Conservation (phyloP, 257 asterid genomes). For the Euphrasia confusa region DNA sequence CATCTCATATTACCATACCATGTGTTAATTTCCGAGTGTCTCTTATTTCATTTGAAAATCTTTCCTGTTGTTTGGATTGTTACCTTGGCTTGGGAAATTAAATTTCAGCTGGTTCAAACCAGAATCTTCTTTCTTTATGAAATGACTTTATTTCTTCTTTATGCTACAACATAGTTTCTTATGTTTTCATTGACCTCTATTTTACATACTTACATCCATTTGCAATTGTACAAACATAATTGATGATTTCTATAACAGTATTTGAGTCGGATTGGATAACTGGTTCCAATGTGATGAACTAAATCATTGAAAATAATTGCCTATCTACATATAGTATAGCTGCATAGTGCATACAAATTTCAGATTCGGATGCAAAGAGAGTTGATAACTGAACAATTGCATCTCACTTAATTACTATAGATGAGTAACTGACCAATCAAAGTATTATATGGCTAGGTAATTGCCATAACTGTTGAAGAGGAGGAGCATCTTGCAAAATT, state of each 20-base stretch:
- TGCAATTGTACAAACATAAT: constrained; percentile 9
- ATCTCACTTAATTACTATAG: constrained; percentile 10
- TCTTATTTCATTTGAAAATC: constrained; percentile 8
- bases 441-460: constrained; percentile 39
- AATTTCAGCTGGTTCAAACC: constrained; percentile 15
- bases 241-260: constrained; percentile 8
- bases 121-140: constrained; percentile 5
- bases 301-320: constrained; percentile 4
- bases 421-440: constrained; percentile 28
- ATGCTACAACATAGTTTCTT: constrained; percentile 5
- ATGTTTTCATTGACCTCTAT: constrained; percentile 5
- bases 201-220: neutral
- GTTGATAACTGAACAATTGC: neutral
- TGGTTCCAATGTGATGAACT: constrained; percentile 2
- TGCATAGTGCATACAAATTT: neutral
- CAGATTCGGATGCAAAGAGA: neutral
- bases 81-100: neutral
- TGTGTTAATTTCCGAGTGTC: neutral
- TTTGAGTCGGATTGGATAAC: constrained; percentile 15
- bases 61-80: constrained; percentile 14
- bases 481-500: constrained; percentile 72
- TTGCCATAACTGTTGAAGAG: constrained; percentile 88
- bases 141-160: constrained; percentile 13
- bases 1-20: too few relatives aligned
- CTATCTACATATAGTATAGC: constrained; percentile 1